phyloP scores from a whole-genome alignment of 2,329 filamentous ascomycete species.

The Claviceps purpurea region DNA sequence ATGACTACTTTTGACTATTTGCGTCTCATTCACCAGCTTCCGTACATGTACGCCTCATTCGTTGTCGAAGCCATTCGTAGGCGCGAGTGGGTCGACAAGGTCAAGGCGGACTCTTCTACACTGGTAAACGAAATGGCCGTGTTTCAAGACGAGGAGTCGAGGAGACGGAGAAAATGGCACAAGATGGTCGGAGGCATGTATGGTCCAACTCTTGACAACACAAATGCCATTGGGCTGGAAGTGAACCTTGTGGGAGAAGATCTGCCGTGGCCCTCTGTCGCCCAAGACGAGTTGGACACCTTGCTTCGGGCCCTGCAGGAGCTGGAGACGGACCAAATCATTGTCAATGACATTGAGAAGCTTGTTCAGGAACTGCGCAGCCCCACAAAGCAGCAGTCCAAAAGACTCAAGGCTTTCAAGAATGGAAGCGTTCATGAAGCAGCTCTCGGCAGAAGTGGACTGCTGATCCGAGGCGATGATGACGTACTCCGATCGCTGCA shows the following conservation, averaged over 20 bases:
- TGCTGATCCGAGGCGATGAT: slow-evolving; percentile 77
- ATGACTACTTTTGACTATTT: slow-evolving; percentile 71
- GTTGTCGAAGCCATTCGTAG: slow-evolving; percentile 74
- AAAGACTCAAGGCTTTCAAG: slow-evolving; percentile 85
- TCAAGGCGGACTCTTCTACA: slow-evolving; percentile 73
- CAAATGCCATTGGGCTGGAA: slow-evolving; percentile 63
- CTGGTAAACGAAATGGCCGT: slow-evolving; percentile 86
- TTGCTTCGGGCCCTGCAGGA: slow-evolving; percentile 55
- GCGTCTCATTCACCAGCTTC: slow-evolving; percentile 67
- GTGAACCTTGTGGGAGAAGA: slow-evolving; percentile 73
- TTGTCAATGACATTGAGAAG: slow-evolving; percentile 61
- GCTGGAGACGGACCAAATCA: slow-evolving; percentile 49
- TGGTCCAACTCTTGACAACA: slow-evolving; percentile 55
- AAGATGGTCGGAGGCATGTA: slow-evolving; percentile 69
- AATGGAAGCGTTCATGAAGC: slow-evolving; percentile 90
- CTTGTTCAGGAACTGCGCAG: slow-evolving; percentile 66
- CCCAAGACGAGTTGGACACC: slow-evolving; percentile 61
- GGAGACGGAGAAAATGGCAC: slow-evolving; percentile 79
- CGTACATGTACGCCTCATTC: slow-evolving; percentile 81
- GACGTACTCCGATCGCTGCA: slow-evolving; percentile 66
- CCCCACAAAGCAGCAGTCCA: slow-evolving; percentile 75
- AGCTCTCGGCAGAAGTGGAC: slow-evolving; percentile 72
- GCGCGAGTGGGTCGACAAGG: slow-evolving; percentile 83
- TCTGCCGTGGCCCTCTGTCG: slow-evolving; percentile 65
- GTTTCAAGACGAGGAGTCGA: slow-evolving; percentile 85